Percentiles rank a stretch among this genome's conserved stretches.
Evolutionary conservation across 768 basidiomycete species (phyloP).

Genomic region (Suillus lakei): DNA sequence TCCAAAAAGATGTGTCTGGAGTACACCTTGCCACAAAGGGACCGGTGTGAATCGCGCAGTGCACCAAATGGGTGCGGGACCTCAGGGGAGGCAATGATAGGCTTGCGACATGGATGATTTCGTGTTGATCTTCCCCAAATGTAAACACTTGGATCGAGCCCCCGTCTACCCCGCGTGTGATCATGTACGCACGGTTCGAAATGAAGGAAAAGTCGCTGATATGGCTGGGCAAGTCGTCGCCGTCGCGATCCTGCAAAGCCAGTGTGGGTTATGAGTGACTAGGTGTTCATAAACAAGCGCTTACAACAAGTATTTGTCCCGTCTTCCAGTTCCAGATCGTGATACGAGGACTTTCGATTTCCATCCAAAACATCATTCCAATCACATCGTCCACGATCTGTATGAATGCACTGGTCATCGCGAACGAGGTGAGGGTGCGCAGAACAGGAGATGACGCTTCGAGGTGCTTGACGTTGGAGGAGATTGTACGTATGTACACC

Average conservation of each 20-base stretch:
- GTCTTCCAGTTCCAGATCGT: constrained; percentile 58
- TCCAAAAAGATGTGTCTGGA: constrained; percentile 26
- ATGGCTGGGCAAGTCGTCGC: constrained; percentile 25
- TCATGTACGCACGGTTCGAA: constrained; percentile 44
- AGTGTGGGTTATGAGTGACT: neutral
- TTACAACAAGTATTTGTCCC: constrained; percentile 46
- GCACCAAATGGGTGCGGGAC: constrained; percentile 17
- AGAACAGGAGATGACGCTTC: constrained; percentile 38
- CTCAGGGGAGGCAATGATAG: constrained; percentile 20
- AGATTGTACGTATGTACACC: constrained; percentile 52
- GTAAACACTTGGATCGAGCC: constrained; percentile 51
- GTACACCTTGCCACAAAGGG: constrained; percentile 36
- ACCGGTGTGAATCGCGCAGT: constrained; percentile 36
- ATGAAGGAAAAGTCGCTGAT: constrained; percentile 55
- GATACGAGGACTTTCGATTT: constrained; percentile 28
- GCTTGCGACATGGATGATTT: constrained; percentile 24
- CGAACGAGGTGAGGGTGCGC: constrained; percentile 27
- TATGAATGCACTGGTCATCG: constrained; percentile 41
- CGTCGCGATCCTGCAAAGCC: constrained; percentile 33
- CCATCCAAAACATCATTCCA: constrained; percentile 48
- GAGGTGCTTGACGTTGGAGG: constrained; percentile 47
- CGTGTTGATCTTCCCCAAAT: constrained; percentile 28
- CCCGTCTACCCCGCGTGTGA: constrained; percentile 37
- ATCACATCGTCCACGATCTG: constrained; percentile 61
- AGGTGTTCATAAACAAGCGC: constrained; percentile 19